Evolutionary conservation across 257 asterid genomes (phyloP), one percentile per base, ranked within the genome.

Genomic region (Schizonepeta tenuifolia): DNA sequence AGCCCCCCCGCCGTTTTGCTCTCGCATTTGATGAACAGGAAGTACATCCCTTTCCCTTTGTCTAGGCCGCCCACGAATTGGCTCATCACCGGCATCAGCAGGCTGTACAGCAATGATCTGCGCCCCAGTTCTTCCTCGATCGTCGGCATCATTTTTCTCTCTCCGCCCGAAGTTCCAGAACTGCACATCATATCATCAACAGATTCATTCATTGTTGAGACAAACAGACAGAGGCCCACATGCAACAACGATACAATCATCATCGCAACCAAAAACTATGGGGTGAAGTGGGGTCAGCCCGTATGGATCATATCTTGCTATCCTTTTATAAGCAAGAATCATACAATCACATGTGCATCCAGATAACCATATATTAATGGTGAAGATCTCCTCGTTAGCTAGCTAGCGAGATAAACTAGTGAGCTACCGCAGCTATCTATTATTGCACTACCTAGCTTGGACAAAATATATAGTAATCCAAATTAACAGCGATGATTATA

Each of bases 61-160:
- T 93, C 98, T 5, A 93, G 54, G 0, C 82, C 86, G 1, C 94
- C 88, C 0, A 90, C 89, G 46, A 73, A 90, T 43, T 93, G 89
- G 71, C 92, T 89, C 96, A 93, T 87, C 61, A 93, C 96, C 36
- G 98, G 98, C 98, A 93, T 93, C 21, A 89, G 69, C 8, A 93
- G 96, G 79, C 96, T 89, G 75, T 93, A 93, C 4, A 93, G 89
- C 53, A 87, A 35, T 38, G 96, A 85, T 71, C 98, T 77, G 62
- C 98, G 75, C 9, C 49, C 89, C 0, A 93, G 66, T 11, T 93
- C 98, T 14, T 85, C 90, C 53, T 87, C 97, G 12, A 89, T 89
- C 6, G 98, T 89, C 1, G 98, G 98, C 98, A 93, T 93, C 94
- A 90, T 71, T 77, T 93, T 93, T 49, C 98, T 83, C 73, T 93